Evolutionary conservation across 306 rosid genomes (phyloP).

Genomic region (Cajanus cajan): DNA sequence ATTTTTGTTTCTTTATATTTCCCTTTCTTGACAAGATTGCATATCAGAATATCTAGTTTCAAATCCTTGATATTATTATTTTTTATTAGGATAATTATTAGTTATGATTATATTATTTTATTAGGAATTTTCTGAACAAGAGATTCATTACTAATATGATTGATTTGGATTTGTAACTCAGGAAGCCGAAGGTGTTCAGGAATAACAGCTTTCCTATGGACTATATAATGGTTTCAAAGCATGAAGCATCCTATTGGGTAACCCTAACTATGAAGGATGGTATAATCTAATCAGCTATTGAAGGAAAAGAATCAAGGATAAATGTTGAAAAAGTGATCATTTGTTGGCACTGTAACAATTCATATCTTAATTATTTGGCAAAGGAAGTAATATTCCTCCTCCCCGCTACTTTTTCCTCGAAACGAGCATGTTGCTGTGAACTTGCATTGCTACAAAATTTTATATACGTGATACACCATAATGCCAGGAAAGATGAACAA

Average conservation of each 20-base stretch:
- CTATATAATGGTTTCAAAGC: not conserved
- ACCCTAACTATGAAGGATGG: conserved; percentile 4
- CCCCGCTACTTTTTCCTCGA: too few species aligned
- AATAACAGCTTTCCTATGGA: not conserved
- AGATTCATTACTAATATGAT: not conserved
- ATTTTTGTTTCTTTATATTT: not conserved
- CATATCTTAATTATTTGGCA: conserved; percentile 5
- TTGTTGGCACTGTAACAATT: not conserved
- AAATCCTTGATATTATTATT: too few species aligned
- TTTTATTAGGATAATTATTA: too few species aligned
- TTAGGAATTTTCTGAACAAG: not conserved
- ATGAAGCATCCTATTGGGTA: not conserved
- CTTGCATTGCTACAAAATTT: too few species aligned
- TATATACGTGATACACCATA: too few species aligned
- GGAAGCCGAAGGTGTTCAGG: not conserved
- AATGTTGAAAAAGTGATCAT: not conserved
- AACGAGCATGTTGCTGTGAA: too few species aligned
- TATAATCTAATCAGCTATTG: conserved; percentile 9
- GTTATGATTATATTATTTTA: not conserved
- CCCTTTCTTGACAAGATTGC: not conserved
- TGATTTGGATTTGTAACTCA: not conserved
- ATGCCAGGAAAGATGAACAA: too few species aligned
- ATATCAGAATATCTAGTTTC: not conserved
- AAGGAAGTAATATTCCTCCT: too few species aligned
- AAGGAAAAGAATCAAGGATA: conserved; percentile 12